phyloP scores from a whole-genome alignment of 805 yeast genomes.

The Yamadazyma philogaea region DNA sequence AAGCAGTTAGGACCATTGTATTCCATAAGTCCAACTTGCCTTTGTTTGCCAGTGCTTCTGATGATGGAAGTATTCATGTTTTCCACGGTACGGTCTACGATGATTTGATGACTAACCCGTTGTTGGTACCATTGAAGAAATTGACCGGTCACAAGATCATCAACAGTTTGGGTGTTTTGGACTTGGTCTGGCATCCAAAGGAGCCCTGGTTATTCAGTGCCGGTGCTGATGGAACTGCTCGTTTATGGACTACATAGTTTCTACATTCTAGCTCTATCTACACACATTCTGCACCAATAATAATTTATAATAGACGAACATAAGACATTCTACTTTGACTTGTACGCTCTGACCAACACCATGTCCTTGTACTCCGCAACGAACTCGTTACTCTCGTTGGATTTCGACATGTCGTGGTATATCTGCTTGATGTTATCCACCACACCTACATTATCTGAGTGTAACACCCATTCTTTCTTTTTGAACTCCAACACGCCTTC shows the following conservation, averaged over 20 bases:
- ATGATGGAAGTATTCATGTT: slow-evolving; percentile 89
- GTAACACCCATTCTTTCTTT: slow-evolving; percentile 31
- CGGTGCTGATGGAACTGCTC: slow-evolving; percentile 95
- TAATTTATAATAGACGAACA: slow-evolving; percentile 3
- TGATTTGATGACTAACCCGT: slow-evolving; percentile 90
- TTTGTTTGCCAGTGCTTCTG: slow-evolving; percentile 89
- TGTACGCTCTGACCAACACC: slow-evolving; percentile 3
- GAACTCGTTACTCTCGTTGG: slow-evolving; percentile 23
- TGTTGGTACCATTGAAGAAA: slow-evolving; percentile 93
- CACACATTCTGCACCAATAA: neutral
- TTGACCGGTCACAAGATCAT: slow-evolving; percentile 83
- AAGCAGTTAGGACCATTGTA: slow-evolving; percentile 84
- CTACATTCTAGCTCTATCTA: neutral
- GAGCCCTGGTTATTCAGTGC: slow-evolving; percentile 98
- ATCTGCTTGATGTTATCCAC: slow-evolving; percentile 34
- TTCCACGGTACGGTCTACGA: slow-evolving; percentile 97
- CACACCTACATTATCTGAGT: slow-evolving; percentile 37
- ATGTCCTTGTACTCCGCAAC: slow-evolving; percentile 22
- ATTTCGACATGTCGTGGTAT: slow-evolving; percentile 22
- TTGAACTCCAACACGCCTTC: slow-evolving; percentile 47
- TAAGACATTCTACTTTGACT: slow-evolving; percentile 2
- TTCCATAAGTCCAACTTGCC: slow-evolving; percentile 88
- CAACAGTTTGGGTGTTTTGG: slow-evolving; percentile 81
- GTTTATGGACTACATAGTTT: slow-evolving; percentile 85
- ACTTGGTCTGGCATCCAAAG: slow-evolving; percentile 91